These are phyloP conservation scores for Kodamaea sp. DNA, from an alignment of 1,139 yeast genomes.

Conservation along the genomic window DNA sequence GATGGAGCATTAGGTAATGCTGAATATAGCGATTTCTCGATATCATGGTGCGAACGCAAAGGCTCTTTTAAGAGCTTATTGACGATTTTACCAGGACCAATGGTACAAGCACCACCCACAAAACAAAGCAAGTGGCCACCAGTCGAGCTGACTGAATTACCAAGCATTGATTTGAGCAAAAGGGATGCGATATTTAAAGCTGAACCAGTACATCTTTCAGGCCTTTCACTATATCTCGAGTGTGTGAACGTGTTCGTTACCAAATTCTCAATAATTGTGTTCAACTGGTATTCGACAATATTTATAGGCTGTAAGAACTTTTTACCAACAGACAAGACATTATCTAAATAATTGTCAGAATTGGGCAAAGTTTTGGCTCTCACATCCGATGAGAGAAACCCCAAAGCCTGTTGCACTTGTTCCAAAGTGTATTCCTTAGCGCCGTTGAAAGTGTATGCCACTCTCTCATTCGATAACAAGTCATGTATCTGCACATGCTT, in stretches of 20 bases:
- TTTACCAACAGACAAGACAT: constrained; percentile 24
- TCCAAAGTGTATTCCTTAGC: constrained; percentile 49
- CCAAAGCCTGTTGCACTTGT: constrained; percentile 50
- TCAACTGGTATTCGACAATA: constrained; percentile 54
- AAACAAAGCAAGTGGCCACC: constrained; percentile 64
- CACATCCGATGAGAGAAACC: constrained; percentile 30
- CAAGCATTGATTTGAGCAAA: constrained; percentile 43
- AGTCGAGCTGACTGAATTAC: constrained; percentile 29
- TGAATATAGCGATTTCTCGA: constrained; percentile 39
- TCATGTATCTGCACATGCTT: constrained; percentile 65
- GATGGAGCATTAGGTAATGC: constrained; percentile 28
- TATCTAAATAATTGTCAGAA: constrained; percentile 11
- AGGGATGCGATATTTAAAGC: constrained; percentile 62
- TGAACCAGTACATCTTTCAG: constrained; percentile 59
- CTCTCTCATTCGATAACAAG: constrained; percentile 31
- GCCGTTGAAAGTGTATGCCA: constrained; percentile 54
- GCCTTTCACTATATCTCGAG: constrained; percentile 43
- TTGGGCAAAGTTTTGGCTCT: constrained; percentile 6
- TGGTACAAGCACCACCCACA: constrained; percentile 56
- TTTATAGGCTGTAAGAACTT: constrained; percentile 46
- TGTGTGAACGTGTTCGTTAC: constrained; percentile 52
- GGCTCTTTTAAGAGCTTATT: constrained; percentile 48
- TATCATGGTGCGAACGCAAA: constrained; percentile 57
- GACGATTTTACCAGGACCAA: constrained; percentile 56
- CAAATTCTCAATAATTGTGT: constrained; percentile 51